These are phyloP conservation scores for Colletotrichum destructivum DNA, from an alignment of 2,329 filamentous ascomycete genomes.

Conservation along the genomic window DNA sequence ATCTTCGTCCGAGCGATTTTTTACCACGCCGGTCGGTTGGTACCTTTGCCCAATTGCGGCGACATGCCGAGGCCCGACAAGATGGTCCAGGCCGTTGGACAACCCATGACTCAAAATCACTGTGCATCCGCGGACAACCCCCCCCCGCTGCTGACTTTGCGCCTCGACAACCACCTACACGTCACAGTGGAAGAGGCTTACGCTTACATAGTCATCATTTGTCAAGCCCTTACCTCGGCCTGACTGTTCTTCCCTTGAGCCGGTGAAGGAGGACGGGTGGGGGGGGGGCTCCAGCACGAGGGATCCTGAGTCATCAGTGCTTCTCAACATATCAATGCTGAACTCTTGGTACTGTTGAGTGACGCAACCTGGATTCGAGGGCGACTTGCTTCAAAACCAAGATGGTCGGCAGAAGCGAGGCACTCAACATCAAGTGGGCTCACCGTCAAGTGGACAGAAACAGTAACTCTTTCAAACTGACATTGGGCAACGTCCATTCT, in stretches of 20 bases:
- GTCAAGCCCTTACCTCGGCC: not conserved
- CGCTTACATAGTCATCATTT: constrained; percentile 14
- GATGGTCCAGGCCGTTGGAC: constrained; percentile 13
- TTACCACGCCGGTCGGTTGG: not conserved
- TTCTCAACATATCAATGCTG: not conserved
- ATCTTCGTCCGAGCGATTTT: constrained; percentile 31
- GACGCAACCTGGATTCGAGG: not conserved
- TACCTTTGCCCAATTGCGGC: constrained; percentile 7
- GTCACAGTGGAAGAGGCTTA: not conserved
- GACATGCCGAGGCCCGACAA: constrained; percentile 14
- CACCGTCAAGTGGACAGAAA: not conserved
- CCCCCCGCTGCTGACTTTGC: constrained; percentile 1
- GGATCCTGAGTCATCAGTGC: constrained; percentile 2
- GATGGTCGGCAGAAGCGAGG: not conserved
- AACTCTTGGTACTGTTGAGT: not conserved
- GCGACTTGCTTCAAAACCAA: not conserved
- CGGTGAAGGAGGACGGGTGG: not conserved
- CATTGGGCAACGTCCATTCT: not conserved
- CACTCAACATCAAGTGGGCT: not conserved
- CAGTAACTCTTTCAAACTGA: not conserved
- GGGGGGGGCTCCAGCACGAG: too few species aligned
- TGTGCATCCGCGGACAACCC: constrained; percentile 13
- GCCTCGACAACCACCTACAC: constrained; percentile 5
- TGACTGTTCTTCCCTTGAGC: constrained; percentile 6
- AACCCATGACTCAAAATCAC: not conserved